phyloP scores from a whole-genome alignment of 2,329 filamentous ascomycete genomes.

The Dactylella cylindrospora region DNA sequence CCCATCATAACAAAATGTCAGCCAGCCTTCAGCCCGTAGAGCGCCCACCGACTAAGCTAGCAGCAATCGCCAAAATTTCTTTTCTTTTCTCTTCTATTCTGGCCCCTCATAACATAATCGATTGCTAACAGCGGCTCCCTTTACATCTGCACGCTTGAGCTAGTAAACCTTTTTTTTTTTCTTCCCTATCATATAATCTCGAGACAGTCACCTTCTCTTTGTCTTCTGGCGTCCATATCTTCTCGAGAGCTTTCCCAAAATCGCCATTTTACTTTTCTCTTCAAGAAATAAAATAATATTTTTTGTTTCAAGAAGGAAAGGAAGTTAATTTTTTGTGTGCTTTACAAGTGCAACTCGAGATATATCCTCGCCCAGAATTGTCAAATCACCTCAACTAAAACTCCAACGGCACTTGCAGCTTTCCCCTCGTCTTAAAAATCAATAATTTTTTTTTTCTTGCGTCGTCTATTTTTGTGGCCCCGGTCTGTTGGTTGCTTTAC shows the following conservation, averaged over 20 bases:
- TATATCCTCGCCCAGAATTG: neutral
- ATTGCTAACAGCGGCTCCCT: conserved; percentile 9
- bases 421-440: no score
- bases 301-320: conserved; percentile 21
- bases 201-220: conserved; percentile 26
- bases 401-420: no score
- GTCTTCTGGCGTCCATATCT: conserved; percentile 9
- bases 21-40: conserved; percentile 30
- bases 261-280: conserved; percentile 5
- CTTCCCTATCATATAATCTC: conserved; percentile 30
- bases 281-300: neutral
- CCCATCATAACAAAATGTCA: conserved; percentile 41
- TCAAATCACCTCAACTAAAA: neutral
- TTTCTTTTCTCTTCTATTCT: conserved; percentile 13
- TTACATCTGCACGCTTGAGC: neutral
- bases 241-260: conserved; percentile 3
- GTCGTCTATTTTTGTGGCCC: conserved; percentile 41
- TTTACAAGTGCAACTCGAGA: neutral
- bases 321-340: conserved; percentile 11
- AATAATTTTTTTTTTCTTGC: conserved; percentile 4
- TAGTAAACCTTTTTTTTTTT: conserved; percentile 5
- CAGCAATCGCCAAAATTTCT: conserved; percentile 24
- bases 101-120: conserved; percentile 3
- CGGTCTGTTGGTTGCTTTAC: conserved; percentile 29
- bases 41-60: conserved; percentile 4